Conservation (phyloP, 768 basidiomycete genomes). For the Boletus tylopilopsis region DNA sequence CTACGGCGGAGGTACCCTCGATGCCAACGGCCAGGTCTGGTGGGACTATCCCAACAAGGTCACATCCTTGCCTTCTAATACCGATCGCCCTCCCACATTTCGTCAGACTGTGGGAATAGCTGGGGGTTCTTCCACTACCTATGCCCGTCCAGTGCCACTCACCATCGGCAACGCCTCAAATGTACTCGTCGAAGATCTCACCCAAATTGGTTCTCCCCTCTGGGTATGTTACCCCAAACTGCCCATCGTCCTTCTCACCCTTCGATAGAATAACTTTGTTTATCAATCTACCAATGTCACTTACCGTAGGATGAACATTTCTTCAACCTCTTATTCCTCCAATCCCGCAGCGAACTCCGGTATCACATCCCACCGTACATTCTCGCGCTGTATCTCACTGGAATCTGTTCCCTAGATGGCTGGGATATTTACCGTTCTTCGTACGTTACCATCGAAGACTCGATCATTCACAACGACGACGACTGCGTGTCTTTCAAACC, state of each 20-base stretch:
- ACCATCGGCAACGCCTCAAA: slow-evolving; percentile 41
- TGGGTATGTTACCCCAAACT: slow-evolving; percentile 34
- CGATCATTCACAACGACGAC: slow-evolving; percentile 40
- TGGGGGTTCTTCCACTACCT: slow-evolving; percentile 39
- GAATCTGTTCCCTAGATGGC: slow-evolving; percentile 32
- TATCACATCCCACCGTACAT: not conserved
- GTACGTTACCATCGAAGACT: slow-evolving; percentile 33
- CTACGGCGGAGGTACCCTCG: slow-evolving; percentile 42
- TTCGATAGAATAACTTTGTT: slow-evolving; percentile 35
- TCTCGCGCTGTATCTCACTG: too few species aligned
- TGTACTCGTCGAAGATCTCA: slow-evolving; percentile 39
- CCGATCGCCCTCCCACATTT: not conserved
- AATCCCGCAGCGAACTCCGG: slow-evolving; percentile 35
- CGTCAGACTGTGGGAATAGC: slow-evolving; percentile 36
- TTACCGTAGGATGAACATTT: slow-evolving; percentile 37
- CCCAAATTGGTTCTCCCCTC: slow-evolving; percentile 37
- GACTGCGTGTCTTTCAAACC: slow-evolving; percentile 33
- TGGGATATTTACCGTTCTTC: slow-evolving; percentile 47
- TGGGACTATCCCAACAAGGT: slow-evolving; percentile 30
- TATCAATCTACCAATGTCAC: slow-evolving; percentile 41
- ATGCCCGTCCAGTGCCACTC: slow-evolving; percentile 43
- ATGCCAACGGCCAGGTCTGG: slow-evolving; percentile 47
- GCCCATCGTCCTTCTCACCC: not conserved
- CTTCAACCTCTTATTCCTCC: slow-evolving; percentile 33
- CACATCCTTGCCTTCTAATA: slow-evolving; percentile 7